Evolutionary conservation across 129 eudicot genomes (phyloP), one percentile per base, ranked within the genome.

Genomic region (Apium graveolens): DNA sequence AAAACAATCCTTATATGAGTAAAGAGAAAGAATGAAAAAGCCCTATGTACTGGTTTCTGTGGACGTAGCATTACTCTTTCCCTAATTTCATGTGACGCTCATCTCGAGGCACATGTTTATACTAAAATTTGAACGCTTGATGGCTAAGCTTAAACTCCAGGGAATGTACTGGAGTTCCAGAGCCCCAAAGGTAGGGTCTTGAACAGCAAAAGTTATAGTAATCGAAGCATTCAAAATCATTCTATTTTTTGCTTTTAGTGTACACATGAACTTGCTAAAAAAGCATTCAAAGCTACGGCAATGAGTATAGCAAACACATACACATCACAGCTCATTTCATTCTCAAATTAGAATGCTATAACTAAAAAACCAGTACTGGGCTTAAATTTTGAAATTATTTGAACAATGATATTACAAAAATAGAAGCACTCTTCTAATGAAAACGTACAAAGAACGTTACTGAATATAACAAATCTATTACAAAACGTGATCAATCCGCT

Each of bases 401-500:
- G 68, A 26, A n/a, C 3, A n/a, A n/a, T 10, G 11, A 0, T 60
- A 11, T 60, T 60, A 60, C 32, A 26, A n/a, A 60, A n/a, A 17
- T 9, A 1, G 34, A 60, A 60, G 68, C 68, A 60, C 68, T 57
- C 66, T 57, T 57, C 32, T 60, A 60, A 10, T 8, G 16, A 60
- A n/a, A 60, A 60, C 68, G 68, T 60, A n/a, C 68, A 26, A 8
- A 2, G 68, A 60, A 60, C 68, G 68, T 60, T 8, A 60, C 68
- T 60, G 14, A 55, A 24, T 24, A 24, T 8, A 21, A 55, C 31
- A 57, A n/a, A 9, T n/a, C 32, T 60, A 14, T 16, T 13, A 27
- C 72, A 31, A 66, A 66, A 32, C 72, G 39, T 66, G 74, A 32
- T 70, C 74, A 70, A 34, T 70, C 44, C 74, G 74, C 74, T 35